Base-by-base conservation (phyloP, 306 rosid genomes). In the Medicago lupulina region DNA sequence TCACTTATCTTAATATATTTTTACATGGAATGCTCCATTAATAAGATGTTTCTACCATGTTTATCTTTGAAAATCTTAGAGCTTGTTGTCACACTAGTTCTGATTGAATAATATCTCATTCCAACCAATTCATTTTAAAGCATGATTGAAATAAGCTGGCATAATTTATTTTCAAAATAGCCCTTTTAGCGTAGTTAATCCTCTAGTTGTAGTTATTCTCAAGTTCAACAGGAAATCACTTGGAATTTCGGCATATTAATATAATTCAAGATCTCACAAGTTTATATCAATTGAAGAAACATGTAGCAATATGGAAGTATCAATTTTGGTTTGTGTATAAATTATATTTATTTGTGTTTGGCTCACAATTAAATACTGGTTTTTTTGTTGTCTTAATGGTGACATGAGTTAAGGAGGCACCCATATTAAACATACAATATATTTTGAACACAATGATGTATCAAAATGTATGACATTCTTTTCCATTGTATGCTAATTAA, bases 31-130 rank as follows among this genome's bases (percentile, higher is more conserved):
- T 21, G 64, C 15, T 49, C 12, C 47, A 7, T 50, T 15, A 34
- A 34, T 34, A 34, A 34, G 38, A 34, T 44, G 16, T 68, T 77
- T 44, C 34, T 43, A 62, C 50, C 57, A 23, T 71, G 46, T 40
- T 72, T 57, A 46, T 71, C 59, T 5, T 36, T 14, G 51, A 69
- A 75, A 69, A 49, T 61, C 64, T 69, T 13, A 9, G 34, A 44
- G 70, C 41, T 67, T 80, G 38, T 50, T 14, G 7, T 71, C 76
- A 55, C 50, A 39, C 17, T 46, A 49, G 47, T 23, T 47, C 23
- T 53, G 41, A 74, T 36, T 54, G 71, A 25, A 3, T 40, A 25
- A 76, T 71, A 40, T 64, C 64, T 46, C 51, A 75, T 19, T 16
- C 36, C 23, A 34, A 21, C 4, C 18, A 60, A 78, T 65, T 65